Percentiles rank a stretch among this genome's conserved stretches.
These are phyloP conservation scores for Arthrinium puccinioides DNA, from an alignment of 2,329 filamentous ascomycete species.

Conservation along the genomic window DNA sequence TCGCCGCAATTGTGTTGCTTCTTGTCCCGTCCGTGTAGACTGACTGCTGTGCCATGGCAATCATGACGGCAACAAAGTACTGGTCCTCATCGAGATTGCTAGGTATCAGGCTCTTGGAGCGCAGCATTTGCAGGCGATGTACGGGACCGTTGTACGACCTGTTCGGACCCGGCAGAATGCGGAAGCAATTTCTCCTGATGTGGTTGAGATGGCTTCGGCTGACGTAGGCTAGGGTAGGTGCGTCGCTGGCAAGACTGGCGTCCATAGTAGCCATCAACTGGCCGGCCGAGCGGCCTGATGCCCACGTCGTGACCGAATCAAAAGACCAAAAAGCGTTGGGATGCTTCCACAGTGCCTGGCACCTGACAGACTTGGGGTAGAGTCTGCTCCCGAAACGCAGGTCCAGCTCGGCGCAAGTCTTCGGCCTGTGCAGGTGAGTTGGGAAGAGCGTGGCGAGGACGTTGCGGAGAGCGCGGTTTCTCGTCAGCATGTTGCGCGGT, in stretches of 20 bases:
- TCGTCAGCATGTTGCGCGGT: conserved; percentile 23
- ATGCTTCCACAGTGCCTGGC: conserved; percentile 43
- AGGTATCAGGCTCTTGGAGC: conserved; percentile 40
- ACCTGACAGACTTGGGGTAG: conserved; percentile 37
- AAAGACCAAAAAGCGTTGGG: conserved; percentile 24
- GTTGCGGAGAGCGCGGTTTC: conserved; percentile 32
- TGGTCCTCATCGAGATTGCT: conserved; percentile 42
- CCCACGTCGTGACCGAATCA: conserved; percentile 25
- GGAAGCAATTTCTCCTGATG: conserved; percentile 40
- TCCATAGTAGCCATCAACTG: conserved; percentile 13
- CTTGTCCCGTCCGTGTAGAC: conserved; percentile 31
- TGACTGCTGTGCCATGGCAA: conserved; percentile 50
- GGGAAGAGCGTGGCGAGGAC: conserved; percentile 39
- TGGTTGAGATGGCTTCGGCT: conserved; percentile 36
- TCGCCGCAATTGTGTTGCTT: conserved; percentile 16
- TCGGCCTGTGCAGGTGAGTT: conserved; percentile 19
- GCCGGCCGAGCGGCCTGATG: conserved; percentile 24
- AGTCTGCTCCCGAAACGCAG: conserved; percentile 40
- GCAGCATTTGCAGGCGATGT: conserved; percentile 35
- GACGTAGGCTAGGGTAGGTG: conserved; percentile 38
- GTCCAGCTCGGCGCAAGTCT: conserved; percentile 33
- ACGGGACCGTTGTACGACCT: conserved; percentile 39
- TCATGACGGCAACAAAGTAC: conserved; percentile 42
- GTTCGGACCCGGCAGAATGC: conserved; percentile 32
- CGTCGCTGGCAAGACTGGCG: conserved; percentile 15